A percentile compares a stretch with the other conserved stretches of the same genome.
Evolutionary conservation across 257 asterid species (phyloP).

Genomic region (Ocimum tenuiflorum): DNA sequence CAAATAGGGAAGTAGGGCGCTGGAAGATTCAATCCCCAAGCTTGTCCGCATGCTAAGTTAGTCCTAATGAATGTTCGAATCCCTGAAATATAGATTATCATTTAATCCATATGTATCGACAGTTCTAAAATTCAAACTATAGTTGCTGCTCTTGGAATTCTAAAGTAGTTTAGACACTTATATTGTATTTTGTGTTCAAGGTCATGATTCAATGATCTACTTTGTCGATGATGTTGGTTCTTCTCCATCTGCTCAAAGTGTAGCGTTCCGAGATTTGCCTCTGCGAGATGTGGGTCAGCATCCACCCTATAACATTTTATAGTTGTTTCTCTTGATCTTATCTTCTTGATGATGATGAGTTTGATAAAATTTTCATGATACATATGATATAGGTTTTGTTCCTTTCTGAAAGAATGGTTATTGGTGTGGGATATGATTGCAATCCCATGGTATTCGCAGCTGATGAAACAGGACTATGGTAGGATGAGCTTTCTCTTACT

Average conservation of each 20-base stretch:
- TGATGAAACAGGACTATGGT: constrained; percentile 89
- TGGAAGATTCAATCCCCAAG: neutral
- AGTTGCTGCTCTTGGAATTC: constrained; percentile 6
- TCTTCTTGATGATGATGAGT: constrained; percentile 20
- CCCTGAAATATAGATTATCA: neutral
- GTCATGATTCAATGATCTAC: constrained; percentile 96
- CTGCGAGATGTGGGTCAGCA: constrained; percentile 99
- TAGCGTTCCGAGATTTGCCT: constrained; percentile 94
- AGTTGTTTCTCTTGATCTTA: constrained; percentile 5
- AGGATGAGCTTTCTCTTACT: constrained; percentile 26
- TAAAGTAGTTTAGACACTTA: neutral
- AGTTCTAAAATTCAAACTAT: neutral
- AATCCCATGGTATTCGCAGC: constrained; percentile 84
- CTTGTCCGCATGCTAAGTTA: neutral
- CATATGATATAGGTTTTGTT: constrained; percentile 57
- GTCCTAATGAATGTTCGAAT: neutral
- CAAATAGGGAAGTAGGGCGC: neutral
- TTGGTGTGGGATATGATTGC: constrained; percentile 98
- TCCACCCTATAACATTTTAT: constrained; percentile 48
- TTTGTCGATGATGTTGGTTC: constrained; percentile 92
- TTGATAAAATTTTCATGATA: constrained; percentile 18
- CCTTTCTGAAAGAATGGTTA: constrained; percentile 78
- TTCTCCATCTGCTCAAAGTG: constrained; percentile 94
- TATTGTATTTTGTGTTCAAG: constrained; percentile 34
- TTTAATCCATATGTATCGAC: neutral